Conservation (phyloP, 345 rosid species). For the Theobroma cacao region DNA sequence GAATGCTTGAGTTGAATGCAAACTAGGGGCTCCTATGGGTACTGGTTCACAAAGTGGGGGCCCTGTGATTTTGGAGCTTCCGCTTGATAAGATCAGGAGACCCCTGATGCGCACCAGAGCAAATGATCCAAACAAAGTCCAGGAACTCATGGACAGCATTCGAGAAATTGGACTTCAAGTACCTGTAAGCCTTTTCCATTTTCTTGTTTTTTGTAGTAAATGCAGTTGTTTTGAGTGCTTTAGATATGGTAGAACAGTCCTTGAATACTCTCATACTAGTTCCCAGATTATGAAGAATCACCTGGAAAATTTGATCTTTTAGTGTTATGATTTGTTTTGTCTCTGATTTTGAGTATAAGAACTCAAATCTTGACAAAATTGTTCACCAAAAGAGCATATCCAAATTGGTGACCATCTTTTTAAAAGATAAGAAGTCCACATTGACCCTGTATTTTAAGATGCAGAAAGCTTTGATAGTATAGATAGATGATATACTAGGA, state of each 20-base stretch:
- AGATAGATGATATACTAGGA: background rate
- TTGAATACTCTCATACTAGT: background rate
- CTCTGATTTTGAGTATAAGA: background rate
- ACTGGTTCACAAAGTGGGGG: slow-evolving; percentile 38
- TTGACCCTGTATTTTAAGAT: too few species aligned
- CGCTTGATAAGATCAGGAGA: slow-evolving; percentile 72
- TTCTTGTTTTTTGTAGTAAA: background rate
- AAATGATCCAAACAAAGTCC: slow-evolving; percentile 75
- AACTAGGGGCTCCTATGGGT: slow-evolving; percentile 32
- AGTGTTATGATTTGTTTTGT: background rate
- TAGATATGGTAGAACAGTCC: background rate
- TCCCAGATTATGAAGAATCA: background rate
- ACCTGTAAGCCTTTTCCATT: slow-evolving; percentile 40
- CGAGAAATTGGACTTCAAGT: slow-evolving; percentile 83
- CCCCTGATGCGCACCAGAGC: slow-evolving; percentile 85
- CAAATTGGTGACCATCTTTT: background rate
- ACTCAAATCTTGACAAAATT: background rate
- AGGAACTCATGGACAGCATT: slow-evolving; percentile 86
- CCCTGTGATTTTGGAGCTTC: slow-evolving; percentile 68
- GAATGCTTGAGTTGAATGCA: slow-evolving; percentile 7
- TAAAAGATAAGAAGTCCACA: too few species aligned
- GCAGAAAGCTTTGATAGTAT: too few species aligned
- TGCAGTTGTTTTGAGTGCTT: background rate
- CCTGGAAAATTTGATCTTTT: background rate
- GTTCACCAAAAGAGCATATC: background rate